Base-by-base conservation (phyloP, 108 stramenopile genomes). In the Pseudonitzschia multiseries region DNA sequence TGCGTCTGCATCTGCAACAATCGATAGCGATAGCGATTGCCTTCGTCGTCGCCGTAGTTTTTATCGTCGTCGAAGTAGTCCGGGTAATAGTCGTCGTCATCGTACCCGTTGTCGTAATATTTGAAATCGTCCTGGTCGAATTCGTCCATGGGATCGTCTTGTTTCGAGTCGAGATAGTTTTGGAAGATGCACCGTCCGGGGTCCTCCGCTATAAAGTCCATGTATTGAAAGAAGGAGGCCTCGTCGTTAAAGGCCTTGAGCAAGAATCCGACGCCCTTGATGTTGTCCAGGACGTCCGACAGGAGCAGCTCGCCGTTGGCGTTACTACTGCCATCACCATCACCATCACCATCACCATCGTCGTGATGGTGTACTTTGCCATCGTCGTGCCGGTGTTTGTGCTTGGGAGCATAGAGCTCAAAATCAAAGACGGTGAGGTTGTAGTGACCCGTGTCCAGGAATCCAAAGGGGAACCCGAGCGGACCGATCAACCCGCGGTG, bases 381-480 rank as follows among this genome's bases (percentile, higher is more conserved):
- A 9, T 54, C 20, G 21, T 2, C 22, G 42, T 53, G 54, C 17
- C 9, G 26, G 66, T 64, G 65, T 24, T 31, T 17, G 20, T 69
- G 13, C 21, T 67, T 67, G 42, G 66, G 42, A 3, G 44, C 43
- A 21, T 48, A 72, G 29, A 81, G 71, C 20, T 73, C 70, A 68
- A 86, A 93, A 57, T 93, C 86, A 75, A 80, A 89, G 17, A 97
- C 93, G 15, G 82, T 84, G 42, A 97, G 31, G 66, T 91, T 83
- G 77, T 84, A 90, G 41, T 71, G 63, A 9, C 98, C 98, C 22
- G 85, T 86, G 1, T 80, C 75, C 20, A 87, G 67, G 75, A 99
- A 98, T 42, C 97, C 97, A 79, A 96, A 99, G 12, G 93, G 91
- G 42, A 77, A 78, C 13, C 93, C 93, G 14, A 92, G 78, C 13